Evolutionary conservation across 2,329 filamentous ascomycete species (phyloP), one percentile per base, ranked within the genome.

Genomic region (Pseudocercospora ulei): DNA sequence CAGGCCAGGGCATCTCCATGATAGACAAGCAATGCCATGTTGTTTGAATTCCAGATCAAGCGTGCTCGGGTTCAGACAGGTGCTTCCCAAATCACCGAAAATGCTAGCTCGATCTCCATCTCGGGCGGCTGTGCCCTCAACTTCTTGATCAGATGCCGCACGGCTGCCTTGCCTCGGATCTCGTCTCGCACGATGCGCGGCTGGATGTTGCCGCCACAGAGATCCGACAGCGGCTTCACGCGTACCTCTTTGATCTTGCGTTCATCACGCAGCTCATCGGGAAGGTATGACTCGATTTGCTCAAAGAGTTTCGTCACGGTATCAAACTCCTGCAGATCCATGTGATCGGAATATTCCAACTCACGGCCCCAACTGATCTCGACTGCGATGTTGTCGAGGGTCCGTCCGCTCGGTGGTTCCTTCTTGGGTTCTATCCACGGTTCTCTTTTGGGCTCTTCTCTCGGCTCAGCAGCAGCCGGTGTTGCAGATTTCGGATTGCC

Each of bases 111-210:
- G 16, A 43, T 39, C 27, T 46, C 43, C 35, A 37, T 36, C 8
- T 43, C 36, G 5, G 30, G 13, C 9, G 39, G 35, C 27, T 43
- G 39, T 8, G 35, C 38, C 12, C 40, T 27, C 22, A 46, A 27
- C 19, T 25, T 43, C 30, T 42, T 39, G 16, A 43, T 19, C 31
- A 46, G 24, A 22, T 46, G 36, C 28, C 38, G 33, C 4, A 46
- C 18, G 9, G 40, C 36, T 17, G 43, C 39, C 7, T 41, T 33
- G 7, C 43, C 43, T 12, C 40, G 35, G 5, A 13, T 24, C 23
- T 46, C 43, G 13, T 46, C 43, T 22, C 41, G 31, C 35, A 43
- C 43, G 16, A 46, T 46, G 3, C 43, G 35, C 4, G 40, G 43
- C 17, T 40, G 22, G 7, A 43, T 37, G 8, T 37, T 40, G 3